phyloP scores from a whole-genome alignment of 139 green algal genomes.

The Diplosphaera chodatii region DNA sequence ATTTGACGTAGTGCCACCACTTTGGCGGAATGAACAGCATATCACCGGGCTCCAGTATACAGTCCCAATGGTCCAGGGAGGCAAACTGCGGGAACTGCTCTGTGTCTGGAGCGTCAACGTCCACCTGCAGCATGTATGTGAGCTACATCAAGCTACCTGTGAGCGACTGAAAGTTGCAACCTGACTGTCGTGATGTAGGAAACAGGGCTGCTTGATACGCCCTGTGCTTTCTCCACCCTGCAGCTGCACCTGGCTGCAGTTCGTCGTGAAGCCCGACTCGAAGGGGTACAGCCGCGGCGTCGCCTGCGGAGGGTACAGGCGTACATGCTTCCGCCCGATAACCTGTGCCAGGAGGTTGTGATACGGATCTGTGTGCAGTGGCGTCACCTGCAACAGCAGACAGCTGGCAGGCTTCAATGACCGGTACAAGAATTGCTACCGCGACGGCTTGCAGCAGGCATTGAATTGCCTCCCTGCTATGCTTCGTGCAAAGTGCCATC shows the following conservation, averaged over 20 bases:
- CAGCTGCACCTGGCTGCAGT: slow-evolving; percentile 44
- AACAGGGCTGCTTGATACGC: too few relatives aligned
- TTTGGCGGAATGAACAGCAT: slow-evolving; percentile 84
- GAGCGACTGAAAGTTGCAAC: too few relatives aligned
- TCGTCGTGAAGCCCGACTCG: slow-evolving; percentile 40
- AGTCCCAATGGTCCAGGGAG: slow-evolving; percentile 45
- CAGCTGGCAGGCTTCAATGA: too few relatives aligned
- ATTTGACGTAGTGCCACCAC: slow-evolving; percentile 91
- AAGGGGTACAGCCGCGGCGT: slow-evolving; percentile 51
- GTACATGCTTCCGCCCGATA: slow-evolving; percentile 88
- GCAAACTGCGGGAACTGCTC: slow-evolving; percentile 40
- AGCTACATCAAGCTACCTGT: too few relatives aligned
- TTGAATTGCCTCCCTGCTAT: too few relatives aligned
- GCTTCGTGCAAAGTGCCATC: too few relatives aligned
- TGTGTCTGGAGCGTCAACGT: slow-evolving; percentile 34
- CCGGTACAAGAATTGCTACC: too few relatives aligned
- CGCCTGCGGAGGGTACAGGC: slow-evolving; percentile 65
- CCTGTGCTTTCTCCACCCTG: too few relatives aligned
- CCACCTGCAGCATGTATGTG: slow-evolving; percentile 38
- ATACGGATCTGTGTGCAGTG: slow-evolving; percentile 81
- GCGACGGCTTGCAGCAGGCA: too few relatives aligned
- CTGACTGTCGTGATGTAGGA: too few relatives aligned
- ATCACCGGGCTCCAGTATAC: slow-evolving; percentile 65
- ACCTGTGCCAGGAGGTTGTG: slow-evolving; percentile 90
- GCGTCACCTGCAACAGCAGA: slow-evolving; percentile 60